Percentiles rank a stretch among this genome's conserved stretches.
Conservation (phyloP, 352 stramenopile genomes). For the Pythium sukuiense region DNA sequence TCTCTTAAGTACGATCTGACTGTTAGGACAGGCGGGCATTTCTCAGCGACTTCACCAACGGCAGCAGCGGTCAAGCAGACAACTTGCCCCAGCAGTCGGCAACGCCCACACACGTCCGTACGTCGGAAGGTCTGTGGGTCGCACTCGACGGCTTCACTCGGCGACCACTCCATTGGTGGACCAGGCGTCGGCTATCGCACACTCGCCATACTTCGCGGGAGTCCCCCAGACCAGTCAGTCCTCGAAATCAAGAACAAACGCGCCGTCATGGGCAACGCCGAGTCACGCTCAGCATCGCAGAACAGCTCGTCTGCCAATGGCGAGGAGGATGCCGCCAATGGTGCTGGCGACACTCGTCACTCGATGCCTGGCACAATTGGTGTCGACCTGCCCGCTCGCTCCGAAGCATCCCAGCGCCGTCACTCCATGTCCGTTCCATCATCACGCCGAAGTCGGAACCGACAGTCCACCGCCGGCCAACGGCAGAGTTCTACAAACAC, state of each 20-base stretch:
- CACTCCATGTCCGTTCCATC: constrained; percentile 29
- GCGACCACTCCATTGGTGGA: background rate
- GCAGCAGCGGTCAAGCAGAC: background rate
- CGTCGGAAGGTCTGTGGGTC: constrained; percentile 1
- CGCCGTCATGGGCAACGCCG: constrained; percentile 47
- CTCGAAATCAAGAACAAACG: background rate
- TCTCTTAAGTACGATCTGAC: constrained; percentile 1
- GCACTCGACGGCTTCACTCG: background rate
- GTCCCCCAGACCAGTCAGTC: background rate
- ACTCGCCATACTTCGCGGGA: background rate
- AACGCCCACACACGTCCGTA: background rate
- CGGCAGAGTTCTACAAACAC: constrained; percentile 12
- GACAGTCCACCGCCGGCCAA: constrained; percentile 7
- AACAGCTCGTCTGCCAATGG: constrained; percentile 26
- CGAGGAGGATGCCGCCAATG: constrained; percentile 23
- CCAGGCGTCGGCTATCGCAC: background rate
- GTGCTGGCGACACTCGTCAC: constrained; percentile 22
- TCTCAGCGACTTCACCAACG: background rate
- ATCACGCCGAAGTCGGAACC: constrained; percentile 8
- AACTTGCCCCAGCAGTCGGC: background rate
- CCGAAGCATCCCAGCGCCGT: constrained; percentile 18
- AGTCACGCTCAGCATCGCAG: constrained; percentile 42
- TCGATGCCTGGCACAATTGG: constrained; percentile 24
- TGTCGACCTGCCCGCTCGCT: constrained; percentile 10
- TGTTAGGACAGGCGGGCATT: background rate